Evolutionary conservation across 169 alveolate species (phyloP).

Genomic region (Plasmodium adleri): DNA sequence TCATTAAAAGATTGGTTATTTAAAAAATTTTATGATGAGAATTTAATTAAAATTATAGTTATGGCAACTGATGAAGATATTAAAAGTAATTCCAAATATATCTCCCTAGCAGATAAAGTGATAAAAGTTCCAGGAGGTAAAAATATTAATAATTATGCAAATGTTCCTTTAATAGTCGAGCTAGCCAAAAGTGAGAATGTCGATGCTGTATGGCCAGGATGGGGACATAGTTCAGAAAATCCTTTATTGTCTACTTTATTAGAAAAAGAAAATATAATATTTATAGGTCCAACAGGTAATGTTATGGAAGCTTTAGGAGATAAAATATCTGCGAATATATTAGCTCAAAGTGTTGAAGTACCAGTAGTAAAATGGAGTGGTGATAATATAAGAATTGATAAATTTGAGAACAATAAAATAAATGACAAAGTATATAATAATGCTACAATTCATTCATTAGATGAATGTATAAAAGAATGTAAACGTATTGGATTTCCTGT

Average conservation of each 20-base stretch:
- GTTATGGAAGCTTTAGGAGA: conserved; percentile 95
- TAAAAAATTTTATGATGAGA: conserved; percentile 80
- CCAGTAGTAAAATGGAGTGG: conserved; percentile 95
- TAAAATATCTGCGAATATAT: conserved; percentile 92
- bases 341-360: conserved; percentile 94
- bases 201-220: conserved; percentile 97
- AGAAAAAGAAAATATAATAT: conserved; percentile 84
- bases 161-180: conserved; percentile 78
- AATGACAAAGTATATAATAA: conserved; percentile 49
- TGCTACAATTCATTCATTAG: conserved; percentile 82
- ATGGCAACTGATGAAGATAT: conserved; percentile 83
- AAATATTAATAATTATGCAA: conserved; percentile 79
- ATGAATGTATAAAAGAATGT: conserved; percentile 88
- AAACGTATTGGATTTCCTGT: conserved; percentile 95
- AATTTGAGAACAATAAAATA: conserved; percentile 42
- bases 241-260: conserved; percentile 88
- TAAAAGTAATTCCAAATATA: conserved; percentile 78
- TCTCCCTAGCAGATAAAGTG: conserved; percentile 81
- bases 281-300: conserved; percentile 93
- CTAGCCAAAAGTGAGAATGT: conserved; percentile 85
- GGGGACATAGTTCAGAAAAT: conserved; percentile 96
- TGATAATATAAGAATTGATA: conserved; percentile 78
- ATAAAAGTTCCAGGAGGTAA: conserved; percentile 81
- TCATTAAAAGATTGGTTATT: conserved; percentile 83
- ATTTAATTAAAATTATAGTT: conserved; percentile 80